phyloP scores from a whole-genome alignment of 2,329 filamentous ascomycete species.

The Thelonectria rubi region DNA sequence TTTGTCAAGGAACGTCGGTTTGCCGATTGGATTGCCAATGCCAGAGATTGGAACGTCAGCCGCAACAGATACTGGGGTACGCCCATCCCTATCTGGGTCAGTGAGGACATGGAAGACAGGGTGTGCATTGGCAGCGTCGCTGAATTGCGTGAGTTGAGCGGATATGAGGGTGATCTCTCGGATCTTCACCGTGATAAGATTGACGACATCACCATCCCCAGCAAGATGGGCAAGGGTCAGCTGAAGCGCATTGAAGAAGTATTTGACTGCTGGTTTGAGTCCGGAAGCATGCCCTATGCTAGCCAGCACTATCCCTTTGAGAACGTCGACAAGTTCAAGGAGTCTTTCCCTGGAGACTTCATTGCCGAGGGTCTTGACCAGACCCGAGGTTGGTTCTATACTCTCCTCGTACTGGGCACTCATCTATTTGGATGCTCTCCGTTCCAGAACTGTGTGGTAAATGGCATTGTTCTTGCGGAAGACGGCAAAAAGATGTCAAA shows the following conservation, averaged over 20 bases:
- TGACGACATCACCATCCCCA: conserved; percentile 93
- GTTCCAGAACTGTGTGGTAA: conserved; percentile 97
- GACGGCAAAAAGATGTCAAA: conserved; percentile 99
- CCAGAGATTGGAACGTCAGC: conserved; percentile 94
- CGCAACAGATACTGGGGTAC: conserved; percentile 97
- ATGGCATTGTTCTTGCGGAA: conserved; percentile 91
- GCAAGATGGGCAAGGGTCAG: conserved; percentile 84
- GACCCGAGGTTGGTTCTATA: conserved; percentile 98
- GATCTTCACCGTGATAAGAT: conserved; percentile 94
- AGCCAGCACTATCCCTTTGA: conserved; percentile 93
- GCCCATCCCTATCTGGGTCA: conserved; percentile 90
- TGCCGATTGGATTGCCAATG: conserved; percentile 88
- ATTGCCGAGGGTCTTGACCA: conserved; percentile 94
- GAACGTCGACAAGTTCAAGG: conserved; percentile 81
- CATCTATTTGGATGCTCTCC: conserved; percentile 86
- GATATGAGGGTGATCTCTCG: conserved; percentile 82
- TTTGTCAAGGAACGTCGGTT: conserved; percentile 94
- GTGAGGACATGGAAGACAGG: conserved; percentile 85
- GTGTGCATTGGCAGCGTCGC: conserved; percentile 86
- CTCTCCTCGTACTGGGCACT: conserved; percentile 85
- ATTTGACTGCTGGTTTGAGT: conserved; percentile 98
- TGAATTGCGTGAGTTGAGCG: conserved; percentile 85
- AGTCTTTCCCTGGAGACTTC: conserved; percentile 89
- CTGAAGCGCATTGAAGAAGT: conserved; percentile 85
- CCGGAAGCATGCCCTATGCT: conserved; percentile 93